Conservation (phyloP, 768 basidiomycete genomes). For the Vishniacozyma victoriae region DNA sequence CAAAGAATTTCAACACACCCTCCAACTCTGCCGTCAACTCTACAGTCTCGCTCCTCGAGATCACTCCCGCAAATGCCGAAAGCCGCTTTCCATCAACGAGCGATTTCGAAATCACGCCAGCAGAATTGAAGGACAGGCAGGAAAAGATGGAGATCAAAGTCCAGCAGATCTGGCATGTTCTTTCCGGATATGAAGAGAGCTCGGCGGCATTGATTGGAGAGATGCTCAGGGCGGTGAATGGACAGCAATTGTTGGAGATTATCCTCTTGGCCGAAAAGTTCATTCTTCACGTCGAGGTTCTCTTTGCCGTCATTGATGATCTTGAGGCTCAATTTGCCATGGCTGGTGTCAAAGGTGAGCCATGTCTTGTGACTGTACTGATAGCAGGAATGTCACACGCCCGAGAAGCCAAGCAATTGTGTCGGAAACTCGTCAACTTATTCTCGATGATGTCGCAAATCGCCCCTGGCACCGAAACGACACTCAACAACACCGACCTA, state of each 20-base stretch:
- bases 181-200: slow-evolving; percentile 98
- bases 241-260: slow-evolving; percentile 89
- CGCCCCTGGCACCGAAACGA: slow-evolving; percentile 37
- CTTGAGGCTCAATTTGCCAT: slow-evolving; percentile 79
- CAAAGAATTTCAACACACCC: slow-evolving; percentile 42
- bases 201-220: slow-evolving; percentile 98
- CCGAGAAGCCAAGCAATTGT: slow-evolving; percentile 95
- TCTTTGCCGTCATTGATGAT: slow-evolving; percentile 95
- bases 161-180: slow-evolving; percentile 96
- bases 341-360: slow-evolving; percentile 75
- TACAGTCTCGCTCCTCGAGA: slow-evolving; percentile 38
- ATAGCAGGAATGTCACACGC: slow-evolving; percentile 91
- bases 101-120: slow-evolving; percentile 71
- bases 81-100: slow-evolving; percentile 65
- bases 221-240: slow-evolving; percentile 96
- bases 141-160: slow-evolving; percentile 93
- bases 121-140: slow-evolving; percentile 81
- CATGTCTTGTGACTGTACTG: neutral
- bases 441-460: slow-evolving; percentile 95
- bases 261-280: slow-evolving; percentile 98
- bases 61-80: slow-evolving; percentile 43
- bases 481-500: slow-evolving; percentile 72
- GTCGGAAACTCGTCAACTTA: slow-evolving; percentile 96
- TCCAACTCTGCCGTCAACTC: slow-evolving; percentile 41
- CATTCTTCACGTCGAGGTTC: slow-evolving; percentile 93